Percentiles rank a stretch among this genome's conserved stretches.
phyloP scores from a whole-genome alignment of 352 stramenopile species.

The Pythium pectinolyticum region DNA sequence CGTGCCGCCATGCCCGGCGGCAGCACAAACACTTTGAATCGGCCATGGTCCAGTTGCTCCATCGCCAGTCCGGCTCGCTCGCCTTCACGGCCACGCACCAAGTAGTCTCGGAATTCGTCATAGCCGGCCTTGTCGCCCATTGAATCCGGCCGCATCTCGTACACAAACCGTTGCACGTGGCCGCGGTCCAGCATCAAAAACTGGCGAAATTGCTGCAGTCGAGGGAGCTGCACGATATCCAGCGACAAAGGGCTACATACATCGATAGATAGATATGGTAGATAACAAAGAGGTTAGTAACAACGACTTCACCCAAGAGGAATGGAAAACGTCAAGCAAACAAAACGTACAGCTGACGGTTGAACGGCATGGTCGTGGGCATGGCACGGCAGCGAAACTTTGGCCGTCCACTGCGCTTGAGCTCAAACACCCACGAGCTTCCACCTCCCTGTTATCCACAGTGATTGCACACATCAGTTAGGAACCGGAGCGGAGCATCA shows the following conservation, averaged over 20 bases:
- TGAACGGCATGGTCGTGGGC: constrained; percentile 32
- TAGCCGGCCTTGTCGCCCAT: constrained; percentile 56
- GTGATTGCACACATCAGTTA: constrained; percentile 16
- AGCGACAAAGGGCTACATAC: constrained; percentile 53
- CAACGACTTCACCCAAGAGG: background rate
- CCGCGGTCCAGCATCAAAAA: constrained; percentile 67
- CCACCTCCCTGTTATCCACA: constrained; percentile 18
- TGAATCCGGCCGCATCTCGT: constrained; percentile 63
- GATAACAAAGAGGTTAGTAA: constrained; percentile 18
- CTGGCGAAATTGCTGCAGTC: constrained; percentile 53
- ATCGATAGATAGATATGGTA: background rate
- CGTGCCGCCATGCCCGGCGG: constrained; percentile 60
- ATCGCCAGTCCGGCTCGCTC: constrained; percentile 51
- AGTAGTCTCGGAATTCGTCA: constrained; percentile 63
- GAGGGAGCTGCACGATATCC: constrained; percentile 61
- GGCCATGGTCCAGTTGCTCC: constrained; percentile 62
- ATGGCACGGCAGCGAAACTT: constrained; percentile 53
- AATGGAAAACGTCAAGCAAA: constrained; percentile 28
- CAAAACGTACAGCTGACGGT: constrained; percentile 37
- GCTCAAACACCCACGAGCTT: constrained; percentile 45
- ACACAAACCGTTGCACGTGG: constrained; percentile 54
- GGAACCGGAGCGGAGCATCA: background rate
- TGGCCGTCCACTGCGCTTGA: constrained; percentile 45
- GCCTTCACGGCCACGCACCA: constrained; percentile 51
- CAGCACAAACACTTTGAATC: constrained; percentile 79